A percentile compares a stretch with the other conserved stretches of the same genome.
Conservation (phyloP, 1,284 basidiomycete species). For the Tausonia pullulans region DNA sequence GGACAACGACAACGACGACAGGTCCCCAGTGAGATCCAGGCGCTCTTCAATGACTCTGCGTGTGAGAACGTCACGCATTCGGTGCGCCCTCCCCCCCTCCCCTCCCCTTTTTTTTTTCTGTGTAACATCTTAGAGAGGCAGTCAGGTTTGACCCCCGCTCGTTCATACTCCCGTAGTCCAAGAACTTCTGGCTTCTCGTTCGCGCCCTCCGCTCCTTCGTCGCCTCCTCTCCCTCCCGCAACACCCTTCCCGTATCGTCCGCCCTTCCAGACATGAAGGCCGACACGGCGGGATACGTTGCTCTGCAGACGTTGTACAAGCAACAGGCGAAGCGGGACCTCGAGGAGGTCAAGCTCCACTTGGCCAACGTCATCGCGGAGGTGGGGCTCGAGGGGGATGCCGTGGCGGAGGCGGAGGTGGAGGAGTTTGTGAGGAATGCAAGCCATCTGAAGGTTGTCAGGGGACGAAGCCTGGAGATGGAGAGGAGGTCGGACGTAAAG, state of each 20-base stretch:
- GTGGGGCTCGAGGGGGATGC: conserved; percentile 33
- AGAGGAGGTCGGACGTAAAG: conserved; percentile 34
- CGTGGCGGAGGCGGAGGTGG: conserved; percentile 45
- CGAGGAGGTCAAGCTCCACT: conserved; percentile 27
- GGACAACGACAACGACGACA: conserved; percentile 20
- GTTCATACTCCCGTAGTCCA: conserved; percentile 29
- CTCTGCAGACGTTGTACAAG: conserved; percentile 34
- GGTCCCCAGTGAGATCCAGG: conserved; percentile 55
- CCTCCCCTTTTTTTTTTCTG: background rate
- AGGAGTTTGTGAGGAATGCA: conserved; percentile 81
- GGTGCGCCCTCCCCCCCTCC: conserved; percentile 25
- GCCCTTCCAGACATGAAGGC: conserved; percentile 95
- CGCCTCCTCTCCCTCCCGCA: conserved; percentile 27
- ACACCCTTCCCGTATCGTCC: conserved; percentile 47
- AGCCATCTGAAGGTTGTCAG: conserved; percentile 67
- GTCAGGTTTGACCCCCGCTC: background rate
- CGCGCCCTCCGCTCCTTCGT: conserved; percentile 53
- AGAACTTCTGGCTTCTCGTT: conserved; percentile 80
- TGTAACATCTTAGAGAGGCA: too few species aligned
- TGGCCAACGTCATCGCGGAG: conserved; percentile 26
- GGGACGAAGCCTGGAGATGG: conserved; percentile 53
- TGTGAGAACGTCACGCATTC: conserved; percentile 35
- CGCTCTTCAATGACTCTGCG: conserved; percentile 53
- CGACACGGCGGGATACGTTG: conserved; percentile 61
- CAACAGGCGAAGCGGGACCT: conserved; percentile 29